Percentiles rank a stretch among this genome's conserved stretches.
phyloP scores from a whole-genome alignment of 768 basidiomycete species.

The Suillus paluster region DNA sequence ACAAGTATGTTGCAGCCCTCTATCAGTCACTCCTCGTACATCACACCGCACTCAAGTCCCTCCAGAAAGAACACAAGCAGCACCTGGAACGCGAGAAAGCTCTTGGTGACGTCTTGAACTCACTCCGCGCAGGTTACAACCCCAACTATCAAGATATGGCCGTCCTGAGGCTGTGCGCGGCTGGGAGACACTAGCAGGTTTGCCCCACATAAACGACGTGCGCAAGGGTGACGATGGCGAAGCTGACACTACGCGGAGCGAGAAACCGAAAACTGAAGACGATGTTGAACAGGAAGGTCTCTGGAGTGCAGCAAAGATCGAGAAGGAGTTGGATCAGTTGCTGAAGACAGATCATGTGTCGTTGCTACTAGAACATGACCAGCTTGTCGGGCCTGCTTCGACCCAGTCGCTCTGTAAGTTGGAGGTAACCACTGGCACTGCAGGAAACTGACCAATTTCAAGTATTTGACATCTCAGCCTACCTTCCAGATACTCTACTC shows the following conservation, averaged over 20 bases:
- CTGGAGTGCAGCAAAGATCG: constrained; percentile 65
- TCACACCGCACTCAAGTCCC: constrained; percentile 72
- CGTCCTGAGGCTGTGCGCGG: constrained; percentile 96
- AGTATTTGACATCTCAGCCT: constrained; percentile 84
- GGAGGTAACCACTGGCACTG: background rate
- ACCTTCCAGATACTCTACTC: constrained; percentile 82
- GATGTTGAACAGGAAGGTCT: constrained; percentile 60
- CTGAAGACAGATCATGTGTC: constrained; percentile 72
- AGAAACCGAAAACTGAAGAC: constrained; percentile 32
- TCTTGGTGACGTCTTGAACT: constrained; percentile 81
- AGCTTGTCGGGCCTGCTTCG: constrained; percentile 55
- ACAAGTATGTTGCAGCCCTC: constrained; percentile 57
- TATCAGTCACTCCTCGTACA: constrained; percentile 78
- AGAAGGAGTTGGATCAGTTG: constrained; percentile 58
- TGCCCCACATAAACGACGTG: constrained; percentile 75
- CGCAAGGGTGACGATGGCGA: constrained; percentile 51
- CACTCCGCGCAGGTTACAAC: constrained; percentile 87
- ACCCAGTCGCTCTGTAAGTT: constrained; percentile 61
- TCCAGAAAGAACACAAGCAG: constrained; percentile 72
- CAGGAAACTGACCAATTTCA: constrained; percentile 5
- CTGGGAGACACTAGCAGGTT: constrained; percentile 77
- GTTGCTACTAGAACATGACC: constrained; percentile 79
- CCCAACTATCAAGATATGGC: constrained; percentile 99
- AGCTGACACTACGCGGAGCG: constrained; percentile 23
- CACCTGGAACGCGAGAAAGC: constrained; percentile 76